Evolutionary conservation across 1,284 basidiomycete species (phyloP), one percentile per base, ranked within the genome.

Genomic region (Anthracocystis panici-leucophaei): DNA sequence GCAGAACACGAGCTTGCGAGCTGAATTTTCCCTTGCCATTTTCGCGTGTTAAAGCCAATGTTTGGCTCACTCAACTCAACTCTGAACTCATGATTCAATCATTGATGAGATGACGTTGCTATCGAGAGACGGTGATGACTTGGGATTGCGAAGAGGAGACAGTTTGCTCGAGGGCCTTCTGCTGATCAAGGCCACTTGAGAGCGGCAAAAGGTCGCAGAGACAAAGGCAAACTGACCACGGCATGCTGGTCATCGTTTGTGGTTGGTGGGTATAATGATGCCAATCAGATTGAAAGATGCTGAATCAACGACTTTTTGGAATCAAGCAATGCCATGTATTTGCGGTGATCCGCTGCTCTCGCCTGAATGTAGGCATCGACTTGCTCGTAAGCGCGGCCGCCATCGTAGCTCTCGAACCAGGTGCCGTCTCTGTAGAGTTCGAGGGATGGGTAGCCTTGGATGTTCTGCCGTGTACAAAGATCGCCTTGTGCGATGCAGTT

Each of bases 401-500:
- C 67, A 10, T 65, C 44, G 55, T 77, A 82, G 48, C 58, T 65
- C 29, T 72, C 67, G 11, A 52, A 20, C 57, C 59, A 57, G 4
- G 35, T 50, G 11, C 82, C 83, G 38, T 83, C 76, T 11, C 60
- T 35, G 55, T 74, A 84, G 29, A 83, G 57, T 27, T 55, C 68
- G n/a, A 83, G 23, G 3, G 62, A 57, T 1, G 83, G 83, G 9
- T 73, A 76, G 9, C 29, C 54, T 3, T 58, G 31, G 35, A 85
- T 73, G 25, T 70, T 72, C 44, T 84, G 65, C 18, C 74, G 54
- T 2, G 20, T 38, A 51, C 83, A 85, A 14, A 85, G 69, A 42
- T 79, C 76, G 49, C 58, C 61, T 38, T 77, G 72, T 2, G 76
- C 69, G n/a, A 69, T 57, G 53, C 83, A 84, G 61, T 84, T 74